These are phyloP conservation scores for Tetracladium marchalianum DNA, from an alignment of 495 filamentous ascomycete species.

Conservation along the genomic window DNA sequence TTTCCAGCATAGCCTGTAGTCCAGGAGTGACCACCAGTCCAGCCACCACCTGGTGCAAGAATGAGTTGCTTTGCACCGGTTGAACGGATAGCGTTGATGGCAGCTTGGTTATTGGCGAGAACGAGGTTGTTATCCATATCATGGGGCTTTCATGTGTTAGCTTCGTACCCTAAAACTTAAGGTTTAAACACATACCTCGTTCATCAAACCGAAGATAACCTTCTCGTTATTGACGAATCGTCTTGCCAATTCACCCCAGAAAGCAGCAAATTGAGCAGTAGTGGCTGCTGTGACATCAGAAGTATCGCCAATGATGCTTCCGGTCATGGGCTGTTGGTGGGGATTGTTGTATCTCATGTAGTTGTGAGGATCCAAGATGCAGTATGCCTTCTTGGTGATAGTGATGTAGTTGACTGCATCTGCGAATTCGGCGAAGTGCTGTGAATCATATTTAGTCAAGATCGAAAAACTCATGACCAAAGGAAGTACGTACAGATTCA, in stretches of 20 bases:
- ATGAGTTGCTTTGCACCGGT: slow-evolving; percentile 30
- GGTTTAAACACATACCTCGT: slow-evolving; percentile 11
- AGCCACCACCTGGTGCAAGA: slow-evolving; percentile 39
- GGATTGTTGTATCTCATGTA: slow-evolving; percentile 47
- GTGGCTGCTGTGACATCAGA: slow-evolving; percentile 32
- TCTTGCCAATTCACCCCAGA: slow-evolving; percentile 41
- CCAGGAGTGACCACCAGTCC: slow-evolving; percentile 39
- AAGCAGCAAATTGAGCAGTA: slow-evolving; percentile 37
- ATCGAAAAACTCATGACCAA: background rate
- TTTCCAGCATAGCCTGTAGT: slow-evolving; percentile 25
- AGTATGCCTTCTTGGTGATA: slow-evolving; percentile 34
- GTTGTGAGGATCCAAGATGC: slow-evolving; percentile 45
- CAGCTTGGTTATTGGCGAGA: slow-evolving; percentile 38
- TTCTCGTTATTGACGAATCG: slow-evolving; percentile 39
- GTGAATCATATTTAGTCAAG: background rate
- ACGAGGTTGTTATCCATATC: slow-evolving; percentile 37
- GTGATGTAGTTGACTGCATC: slow-evolving; percentile 42
- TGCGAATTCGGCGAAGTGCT: slow-evolving; percentile 37
- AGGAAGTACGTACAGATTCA: slow-evolving; percentile 25
- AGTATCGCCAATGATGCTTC: slow-evolving; percentile 40
- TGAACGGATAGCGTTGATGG: slow-evolving; percentile 37
- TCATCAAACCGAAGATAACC: slow-evolving; percentile 40
- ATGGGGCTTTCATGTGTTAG: slow-evolving; percentile 32
- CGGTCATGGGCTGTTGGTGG: slow-evolving; percentile 35
- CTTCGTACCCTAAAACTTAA: background rate